phyloP scores from a whole-genome alignment of 225 moss, liverwort and hornwort species.

The Bryoerythrophyllum caledonicum region DNA sequence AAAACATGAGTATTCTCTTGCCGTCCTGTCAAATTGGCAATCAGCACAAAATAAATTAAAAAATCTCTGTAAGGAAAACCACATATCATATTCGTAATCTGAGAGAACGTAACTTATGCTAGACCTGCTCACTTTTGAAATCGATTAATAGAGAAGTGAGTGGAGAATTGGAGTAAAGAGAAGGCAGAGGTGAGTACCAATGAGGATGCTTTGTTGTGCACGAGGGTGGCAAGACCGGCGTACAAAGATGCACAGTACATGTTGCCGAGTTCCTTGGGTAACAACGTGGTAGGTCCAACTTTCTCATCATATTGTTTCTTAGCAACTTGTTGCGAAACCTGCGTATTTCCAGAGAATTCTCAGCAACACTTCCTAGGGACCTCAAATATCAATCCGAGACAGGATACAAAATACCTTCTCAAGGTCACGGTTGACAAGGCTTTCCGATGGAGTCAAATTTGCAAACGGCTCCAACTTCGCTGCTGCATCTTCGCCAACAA shows the following conservation, averaged over 20 bases:
- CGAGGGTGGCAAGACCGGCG: conserved; percentile 81
- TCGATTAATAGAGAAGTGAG: neutral
- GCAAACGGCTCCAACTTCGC: conserved; percentile 73
- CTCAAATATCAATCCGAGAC: neutral
- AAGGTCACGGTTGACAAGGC: conserved; percentile 84
- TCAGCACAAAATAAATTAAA: neutral
- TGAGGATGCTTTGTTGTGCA: conserved; percentile 69
- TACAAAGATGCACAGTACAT: conserved; percentile 99
- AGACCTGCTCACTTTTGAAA: neutral
- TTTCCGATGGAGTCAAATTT: conserved; percentile 65
- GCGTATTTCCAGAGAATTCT: conserved; percentile 26
- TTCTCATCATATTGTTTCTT: conserved; percentile 74
- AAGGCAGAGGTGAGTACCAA: conserved; percentile 47
- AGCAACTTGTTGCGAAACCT: conserved; percentile 57
- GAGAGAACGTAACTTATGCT: neutral
- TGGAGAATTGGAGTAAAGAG: neutral
- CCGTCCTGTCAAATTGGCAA: conserved; percentile 37
- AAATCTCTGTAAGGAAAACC: neutral
- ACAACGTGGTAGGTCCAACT: conserved; percentile 66
- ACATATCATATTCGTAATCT: neutral
- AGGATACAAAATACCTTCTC: conserved; percentile 59
- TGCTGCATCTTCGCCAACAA: conserved; percentile 75
- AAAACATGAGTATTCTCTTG: conserved; percentile 61
- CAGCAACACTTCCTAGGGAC: conserved; percentile 1
- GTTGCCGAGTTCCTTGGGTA: conserved; percentile 92